Percentiles rank a stretch among this genome's conserved stretches.
Evolutionary conservation across 2,329 filamentous ascomycete genomes (phyloP).

Genomic region (Macrophomina pseudophaseolina): DNA sequence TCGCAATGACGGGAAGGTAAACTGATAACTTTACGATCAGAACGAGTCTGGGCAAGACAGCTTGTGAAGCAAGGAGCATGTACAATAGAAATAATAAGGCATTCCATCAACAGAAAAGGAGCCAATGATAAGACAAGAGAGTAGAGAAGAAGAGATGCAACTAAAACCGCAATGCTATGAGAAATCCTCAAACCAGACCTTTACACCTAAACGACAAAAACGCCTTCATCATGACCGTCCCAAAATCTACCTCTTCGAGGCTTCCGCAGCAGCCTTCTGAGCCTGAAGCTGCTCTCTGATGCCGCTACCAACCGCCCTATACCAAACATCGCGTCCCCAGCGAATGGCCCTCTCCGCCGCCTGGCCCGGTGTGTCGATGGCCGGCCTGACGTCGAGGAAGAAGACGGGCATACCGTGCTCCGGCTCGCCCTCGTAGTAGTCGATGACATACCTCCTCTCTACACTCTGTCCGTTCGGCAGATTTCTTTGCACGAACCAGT

Average conservation of each 20-base stretch:
- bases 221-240: constrained; percentile 7
- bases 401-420: constrained; percentile 93
- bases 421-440: constrained; percentile 87
- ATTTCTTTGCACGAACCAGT: constrained; percentile 88
- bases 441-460: constrained; percentile 92
- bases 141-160: background rate
- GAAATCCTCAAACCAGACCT: background rate
- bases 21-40: background rate
- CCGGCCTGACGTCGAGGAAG: constrained; percentile 91
- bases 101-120: constrained; percentile 2
- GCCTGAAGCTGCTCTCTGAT: constrained; percentile 54
- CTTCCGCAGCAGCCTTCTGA: constrained; percentile 17
- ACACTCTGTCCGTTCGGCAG: constrained; percentile 67
- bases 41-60: background rate
- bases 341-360: constrained; percentile 82
- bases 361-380: constrained; percentile 78
- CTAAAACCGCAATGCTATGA: background rate
- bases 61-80: background rate
- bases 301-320: constrained; percentile 78
- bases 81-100: constrained; percentile 15
- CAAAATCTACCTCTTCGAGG: background rate
- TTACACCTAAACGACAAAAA: constrained; percentile 2
- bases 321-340: constrained; percentile 96
- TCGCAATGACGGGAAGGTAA: background rate
- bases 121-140: constrained; percentile 11